Evolutionary conservation across 345 rosid genomes (phyloP), one percentile per base, ranked within the genome.

Genomic region (Salix arbutifolia): DNA sequence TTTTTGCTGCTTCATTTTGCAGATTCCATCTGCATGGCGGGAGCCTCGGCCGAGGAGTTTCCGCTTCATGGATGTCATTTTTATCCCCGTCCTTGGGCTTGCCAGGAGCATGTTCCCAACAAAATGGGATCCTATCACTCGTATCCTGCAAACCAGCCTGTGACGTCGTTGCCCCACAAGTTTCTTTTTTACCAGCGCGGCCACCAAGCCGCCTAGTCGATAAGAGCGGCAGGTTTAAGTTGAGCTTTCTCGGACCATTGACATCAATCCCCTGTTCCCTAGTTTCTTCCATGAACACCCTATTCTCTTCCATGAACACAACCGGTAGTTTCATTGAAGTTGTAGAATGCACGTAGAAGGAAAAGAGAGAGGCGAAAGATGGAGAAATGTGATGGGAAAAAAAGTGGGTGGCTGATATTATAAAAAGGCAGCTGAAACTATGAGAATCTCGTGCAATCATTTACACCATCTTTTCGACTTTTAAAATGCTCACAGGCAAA

Each of bases 81-180:
- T 67, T 80, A 48, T 70, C 73, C 9, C 19, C 28, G 61, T 83
- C 77, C 77, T 89, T 91, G 53, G 97, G 99, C 87, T 79, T 84
- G 4, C 97, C 99, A 0, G 99, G 97, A 80, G 88, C 83, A 19
- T 86, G 87, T 80, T 95, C 99, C 97, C 99, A 93, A 33, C 90
- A 89, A 75, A 95, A 93, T 0, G 97, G 99, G 67, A 95, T 85
- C 69, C 90, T 74, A 8, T 82, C 64, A 4, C 86, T 77, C 9
- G 84, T 18, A 64, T 81, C 79, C 61, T 73, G 81, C 4, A 70
- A 75, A 28, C 69, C 69, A 21, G 53, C 40, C 5, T 25, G 80
- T 16, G 85, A 77, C 53, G 52, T 80, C 21, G 79, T 53, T 21
- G 50, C 69, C 58, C 16, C 50, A 2, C 73, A 71, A 12, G 79